Percentiles rank a stretch among this genome's conserved stretches.
phyloP scores from a whole-genome alignment of 2,329 filamentous ascomycete genomes.

The Phyllosticta citrichinensis region DNA sequence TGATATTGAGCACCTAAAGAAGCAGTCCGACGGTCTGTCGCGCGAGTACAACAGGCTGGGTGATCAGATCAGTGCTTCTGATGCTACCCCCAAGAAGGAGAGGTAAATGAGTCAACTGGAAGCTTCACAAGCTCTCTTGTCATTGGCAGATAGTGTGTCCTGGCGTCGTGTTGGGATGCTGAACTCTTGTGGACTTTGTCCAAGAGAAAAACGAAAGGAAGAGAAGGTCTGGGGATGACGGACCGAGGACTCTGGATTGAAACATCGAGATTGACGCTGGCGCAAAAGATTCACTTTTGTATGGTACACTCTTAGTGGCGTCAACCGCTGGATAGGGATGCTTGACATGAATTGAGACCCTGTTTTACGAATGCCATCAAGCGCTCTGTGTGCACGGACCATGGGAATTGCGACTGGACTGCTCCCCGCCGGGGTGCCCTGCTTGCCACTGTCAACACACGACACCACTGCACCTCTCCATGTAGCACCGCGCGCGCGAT shows the following conservation, averaged over 20 bases:
- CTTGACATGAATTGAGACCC: background rate
- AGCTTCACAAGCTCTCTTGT: background rate
- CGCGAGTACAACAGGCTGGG: slow-evolving; percentile 78
- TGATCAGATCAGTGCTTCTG: slow-evolving; percentile 61
- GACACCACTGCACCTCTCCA: background rate
- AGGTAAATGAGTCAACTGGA: slow-evolving; percentile 31
- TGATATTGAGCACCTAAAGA: slow-evolving; percentile 81
- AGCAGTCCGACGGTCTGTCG: slow-evolving; percentile 75
- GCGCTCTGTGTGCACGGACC: background rate
- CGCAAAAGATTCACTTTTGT: background rate
- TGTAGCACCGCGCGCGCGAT: background rate
- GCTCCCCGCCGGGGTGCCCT: background rate
- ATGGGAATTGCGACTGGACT: slow-evolving; percentile 4
- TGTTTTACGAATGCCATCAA: background rate
- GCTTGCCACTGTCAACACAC: background rate
- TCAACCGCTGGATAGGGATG: background rate
- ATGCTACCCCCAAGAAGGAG: slow-evolving; percentile 45
- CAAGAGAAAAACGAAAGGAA: background rate
- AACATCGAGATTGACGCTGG: background rate
- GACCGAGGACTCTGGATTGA: background rate
- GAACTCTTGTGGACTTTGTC: background rate
- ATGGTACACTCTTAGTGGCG: background rate
- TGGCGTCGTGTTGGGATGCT: background rate
- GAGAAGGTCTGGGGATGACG: background rate
- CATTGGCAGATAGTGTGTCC: background rate